Percentiles rank a stretch among this genome's conserved stretches.
phyloP scores from a whole-genome alignment of 2,329 filamentous ascomycete genomes.

The Aspergillus sp. region DNA sequence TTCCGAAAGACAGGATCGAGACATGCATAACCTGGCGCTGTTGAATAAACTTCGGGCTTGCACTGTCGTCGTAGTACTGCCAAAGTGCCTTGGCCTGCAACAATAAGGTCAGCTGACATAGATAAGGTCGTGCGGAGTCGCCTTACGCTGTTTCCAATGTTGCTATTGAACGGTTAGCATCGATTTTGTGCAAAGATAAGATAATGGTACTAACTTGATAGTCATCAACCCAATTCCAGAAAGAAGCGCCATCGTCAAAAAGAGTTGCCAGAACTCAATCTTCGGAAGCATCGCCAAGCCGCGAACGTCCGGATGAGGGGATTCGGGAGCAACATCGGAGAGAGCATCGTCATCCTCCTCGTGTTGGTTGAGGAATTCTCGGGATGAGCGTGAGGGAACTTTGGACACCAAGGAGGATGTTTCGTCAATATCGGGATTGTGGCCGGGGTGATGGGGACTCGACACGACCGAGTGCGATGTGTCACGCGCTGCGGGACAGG shows the following conservation, averaged over 20 bases:
- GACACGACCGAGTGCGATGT: constrained; percentile 35
- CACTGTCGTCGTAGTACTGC: constrained; percentile 77
- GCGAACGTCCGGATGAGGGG: constrained; percentile 86
- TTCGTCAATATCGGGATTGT: constrained; percentile 62
- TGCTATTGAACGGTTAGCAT: constrained; percentile 58
- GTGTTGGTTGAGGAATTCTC: constrained; percentile 46
- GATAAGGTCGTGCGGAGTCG: background rate
- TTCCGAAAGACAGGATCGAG: constrained; percentile 85
- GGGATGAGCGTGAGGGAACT: constrained; percentile 54
- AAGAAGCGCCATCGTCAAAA: constrained; percentile 82
- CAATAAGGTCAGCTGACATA: constrained; percentile 1
- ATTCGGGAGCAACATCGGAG: constrained; percentile 68
- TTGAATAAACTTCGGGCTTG: constrained; percentile 72
- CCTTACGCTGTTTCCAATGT: constrained; percentile 82
- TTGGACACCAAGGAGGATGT: constrained; percentile 77
- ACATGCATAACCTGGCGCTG: constrained; percentile 87
- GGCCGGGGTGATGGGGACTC: constrained; percentile 24
- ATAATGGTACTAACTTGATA: constrained; percentile 69
- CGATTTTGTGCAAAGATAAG: background rate
- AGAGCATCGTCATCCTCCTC: constrained; percentile 40
- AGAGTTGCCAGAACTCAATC: constrained; percentile 88
- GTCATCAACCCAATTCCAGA: constrained; percentile 96
- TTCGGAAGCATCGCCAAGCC: constrained; percentile 72
- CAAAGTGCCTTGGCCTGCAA: constrained; percentile 72
- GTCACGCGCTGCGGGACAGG: constrained; percentile 27